Percentiles rank a stretch among this genome's conserved stretches.
These are phyloP conservation scores for Lagenidium sp. DNA, from an alignment of 352 stramenopile species.

Conservation along the genomic window DNA sequence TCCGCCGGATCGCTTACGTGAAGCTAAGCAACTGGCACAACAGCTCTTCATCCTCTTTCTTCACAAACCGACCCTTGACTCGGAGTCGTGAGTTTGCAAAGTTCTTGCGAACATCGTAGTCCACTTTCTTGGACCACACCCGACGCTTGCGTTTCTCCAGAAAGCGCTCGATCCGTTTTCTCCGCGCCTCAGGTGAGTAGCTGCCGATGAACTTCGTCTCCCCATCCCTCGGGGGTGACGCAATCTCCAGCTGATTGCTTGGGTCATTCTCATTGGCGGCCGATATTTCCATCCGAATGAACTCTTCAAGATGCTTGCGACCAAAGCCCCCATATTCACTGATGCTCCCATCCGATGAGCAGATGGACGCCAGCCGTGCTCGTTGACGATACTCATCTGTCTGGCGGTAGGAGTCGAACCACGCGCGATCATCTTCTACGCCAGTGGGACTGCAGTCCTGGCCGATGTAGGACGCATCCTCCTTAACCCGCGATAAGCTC, in stretches of 20 bases:
- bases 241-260: slow-evolving; percentile 11
- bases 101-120: slow-evolving; percentile 99
- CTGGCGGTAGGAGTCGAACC: slow-evolving; percentile 45
- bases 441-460: slow-evolving; percentile 62
- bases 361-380: slow-evolving; percentile 55
- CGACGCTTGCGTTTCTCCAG: slow-evolving; percentile 89
- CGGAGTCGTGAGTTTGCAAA: slow-evolving; percentile 97
- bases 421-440: slow-evolving; percentile 53
- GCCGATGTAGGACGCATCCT: slow-evolving; percentile 44
- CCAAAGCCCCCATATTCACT: slow-evolving; percentile 66
- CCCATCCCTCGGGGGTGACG: slow-evolving; percentile 3
- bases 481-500: slow-evolving; percentile 53
- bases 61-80: slow-evolving; percentile 98
- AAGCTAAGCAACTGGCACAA: slow-evolving; percentile 77
- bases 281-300: slow-evolving; percentile 78
- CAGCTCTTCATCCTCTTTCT: slow-evolving; percentile 96
- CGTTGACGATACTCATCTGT: slow-evolving; percentile 63
- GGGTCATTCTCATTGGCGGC: slow-evolving; percentile 45
- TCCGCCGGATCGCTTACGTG: slow-evolving; percentile 27
- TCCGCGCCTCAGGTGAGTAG: slow-evolving; percentile 82
- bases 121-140: slow-evolving; percentile 96
- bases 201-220: slow-evolving; percentile 75
- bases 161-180: slow-evolving; percentile 84
- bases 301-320: slow-evolving; percentile 67
- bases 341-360: slow-evolving; percentile 52